phyloP scores from a whole-genome alignment of 73 alveolate genomes.

The Paramecium octaurelia region DNA sequence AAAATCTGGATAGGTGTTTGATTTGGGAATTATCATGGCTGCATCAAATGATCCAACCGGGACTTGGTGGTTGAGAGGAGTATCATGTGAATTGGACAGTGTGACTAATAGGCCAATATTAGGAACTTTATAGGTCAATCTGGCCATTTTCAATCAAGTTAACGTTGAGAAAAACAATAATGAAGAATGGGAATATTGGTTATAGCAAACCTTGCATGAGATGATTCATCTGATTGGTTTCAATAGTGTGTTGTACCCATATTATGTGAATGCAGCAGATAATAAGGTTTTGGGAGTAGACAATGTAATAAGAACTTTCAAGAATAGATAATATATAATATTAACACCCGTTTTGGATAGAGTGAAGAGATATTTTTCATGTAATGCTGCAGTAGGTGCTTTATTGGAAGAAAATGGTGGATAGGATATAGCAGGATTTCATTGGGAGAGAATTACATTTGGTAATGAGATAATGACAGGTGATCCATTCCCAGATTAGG shows the following conservation, averaged over 20 bases:
- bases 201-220: slow-evolving; percentile 14
- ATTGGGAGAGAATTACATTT: slow-evolving; percentile 63
- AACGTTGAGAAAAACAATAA: background rate
- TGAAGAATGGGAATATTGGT: slow-evolving; percentile 55
- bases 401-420: slow-evolving; percentile 54
- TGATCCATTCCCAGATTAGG: slow-evolving; percentile 47
- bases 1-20: background rate
- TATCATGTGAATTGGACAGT: slow-evolving; percentile 35
- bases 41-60: background rate
- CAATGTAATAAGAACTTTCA: slow-evolving; percentile 11
- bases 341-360: slow-evolving; percentile 19
- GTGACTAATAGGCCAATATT: slow-evolving; percentile 38
- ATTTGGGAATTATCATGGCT: slow-evolving; percentile 3
- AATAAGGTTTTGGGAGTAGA: slow-evolving; percentile 35
- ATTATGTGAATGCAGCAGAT: background rate
- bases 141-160: background rate
- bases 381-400: slow-evolving; percentile 44
- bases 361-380: background rate
- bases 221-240: background rate
- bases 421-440: slow-evolving; percentile 53
- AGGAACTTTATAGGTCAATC: slow-evolving; percentile 2
- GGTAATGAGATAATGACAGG: slow-evolving; percentile 66
- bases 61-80: slow-evolving; percentile 39
- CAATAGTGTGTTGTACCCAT: slow-evolving; percentile 42
- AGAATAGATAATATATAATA: background rate